These are phyloP conservation scores for Saturnispora saitoi DNA, from an alignment of 805 yeast genomes.

Conservation along the genomic window DNA sequence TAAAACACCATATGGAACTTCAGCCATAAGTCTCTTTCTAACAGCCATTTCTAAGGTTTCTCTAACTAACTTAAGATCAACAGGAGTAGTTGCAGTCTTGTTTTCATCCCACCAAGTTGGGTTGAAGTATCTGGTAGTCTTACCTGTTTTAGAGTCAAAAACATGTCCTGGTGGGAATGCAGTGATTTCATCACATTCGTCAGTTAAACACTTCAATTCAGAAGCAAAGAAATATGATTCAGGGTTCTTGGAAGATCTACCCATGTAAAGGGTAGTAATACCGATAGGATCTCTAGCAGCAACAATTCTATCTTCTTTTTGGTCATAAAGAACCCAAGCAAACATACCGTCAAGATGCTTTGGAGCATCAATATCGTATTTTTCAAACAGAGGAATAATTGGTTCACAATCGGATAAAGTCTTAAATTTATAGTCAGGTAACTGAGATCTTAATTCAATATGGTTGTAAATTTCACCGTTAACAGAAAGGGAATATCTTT, in stretches of 20 bases:
- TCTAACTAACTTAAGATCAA: constrained; percentile 65
- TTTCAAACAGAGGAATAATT: constrained; percentile 83
- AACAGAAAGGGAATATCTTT: constrained; percentile 66
- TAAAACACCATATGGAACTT: constrained; percentile 97
- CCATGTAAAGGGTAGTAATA: constrained; percentile 93
- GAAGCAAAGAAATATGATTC: constrained; percentile 83
- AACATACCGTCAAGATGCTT: constrained; percentile 95
- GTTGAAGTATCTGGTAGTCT: constrained; percentile 76
- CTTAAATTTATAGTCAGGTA: constrained; percentile 65
- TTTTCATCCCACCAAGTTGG: constrained; percentile 93
- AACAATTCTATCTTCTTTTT: constrained; percentile 70
- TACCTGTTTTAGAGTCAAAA: constrained; percentile 84
- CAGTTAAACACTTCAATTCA: constrained; percentile 87
- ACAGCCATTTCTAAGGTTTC: constrained; percentile 86
- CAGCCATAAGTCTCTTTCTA: constrained; percentile 98
- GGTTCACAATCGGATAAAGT: constrained; percentile 96
- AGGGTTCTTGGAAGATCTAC: constrained; percentile 62
- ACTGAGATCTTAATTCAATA: constrained; percentile 73
- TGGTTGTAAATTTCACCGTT: constrained; percentile 99
- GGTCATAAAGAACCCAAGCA: constrained; percentile 88
- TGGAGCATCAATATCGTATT: constrained; percentile 86
- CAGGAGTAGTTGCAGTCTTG: constrained; percentile 65
- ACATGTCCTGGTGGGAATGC: constrained; percentile 99
- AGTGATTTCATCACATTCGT: constrained; percentile 84
- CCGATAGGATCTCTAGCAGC: constrained; percentile 99